Evolutionary conservation across 768 basidiomycete genomes (phyloP).

Genomic region (Pleurotus eryngii): DNA sequence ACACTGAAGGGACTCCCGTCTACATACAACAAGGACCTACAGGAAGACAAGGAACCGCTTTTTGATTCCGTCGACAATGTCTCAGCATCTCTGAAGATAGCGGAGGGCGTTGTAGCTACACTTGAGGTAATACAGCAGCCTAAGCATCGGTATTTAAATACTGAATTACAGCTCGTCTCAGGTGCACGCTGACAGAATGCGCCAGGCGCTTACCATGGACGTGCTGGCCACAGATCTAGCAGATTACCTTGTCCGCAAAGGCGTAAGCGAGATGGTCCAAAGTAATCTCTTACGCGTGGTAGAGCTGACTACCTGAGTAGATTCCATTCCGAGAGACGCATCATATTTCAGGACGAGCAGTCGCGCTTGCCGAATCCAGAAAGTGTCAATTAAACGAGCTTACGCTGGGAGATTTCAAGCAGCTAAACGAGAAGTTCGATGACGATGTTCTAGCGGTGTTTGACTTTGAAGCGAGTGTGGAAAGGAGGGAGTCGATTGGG

Average conservation of each 20-base stretch:
- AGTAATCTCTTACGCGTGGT: background rate
- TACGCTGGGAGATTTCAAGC: constrained; percentile 74
- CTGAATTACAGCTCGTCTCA: constrained; percentile 25
- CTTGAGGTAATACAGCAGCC: constrained; percentile 59
- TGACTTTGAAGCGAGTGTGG: constrained; percentile 94
- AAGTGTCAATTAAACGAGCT: constrained; percentile 81
- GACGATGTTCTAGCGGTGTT: constrained; percentile 84
- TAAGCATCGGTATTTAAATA: background rate
- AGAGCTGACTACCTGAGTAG: constrained; percentile 36
- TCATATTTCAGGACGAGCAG: constrained; percentile 95
- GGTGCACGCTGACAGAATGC: constrained; percentile 92
- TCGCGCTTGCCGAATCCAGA: constrained; percentile 86
- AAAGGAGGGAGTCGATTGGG: constrained; percentile 88
- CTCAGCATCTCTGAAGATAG: constrained; percentile 84
- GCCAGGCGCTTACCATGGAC: constrained; percentile 88
- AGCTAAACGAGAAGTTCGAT: constrained; percentile 70
- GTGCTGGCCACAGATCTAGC: constrained; percentile 98
- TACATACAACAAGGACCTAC: constrained; percentile 99
- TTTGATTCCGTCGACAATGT: constrained; percentile 93
- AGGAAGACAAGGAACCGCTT: constrained; percentile 97
- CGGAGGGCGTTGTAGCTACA: constrained; percentile 92
- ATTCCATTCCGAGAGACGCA: constrained; percentile 99
- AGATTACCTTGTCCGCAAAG: constrained; percentile 98
- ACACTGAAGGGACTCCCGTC: constrained; percentile 96
- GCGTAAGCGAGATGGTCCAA: constrained; percentile 53